Evolutionary conservation across 2,329 filamentous ascomycete genomes (phyloP), one percentile per base, ranked within the genome.

Genomic region (Chaetomiaceae sp.): DNA sequence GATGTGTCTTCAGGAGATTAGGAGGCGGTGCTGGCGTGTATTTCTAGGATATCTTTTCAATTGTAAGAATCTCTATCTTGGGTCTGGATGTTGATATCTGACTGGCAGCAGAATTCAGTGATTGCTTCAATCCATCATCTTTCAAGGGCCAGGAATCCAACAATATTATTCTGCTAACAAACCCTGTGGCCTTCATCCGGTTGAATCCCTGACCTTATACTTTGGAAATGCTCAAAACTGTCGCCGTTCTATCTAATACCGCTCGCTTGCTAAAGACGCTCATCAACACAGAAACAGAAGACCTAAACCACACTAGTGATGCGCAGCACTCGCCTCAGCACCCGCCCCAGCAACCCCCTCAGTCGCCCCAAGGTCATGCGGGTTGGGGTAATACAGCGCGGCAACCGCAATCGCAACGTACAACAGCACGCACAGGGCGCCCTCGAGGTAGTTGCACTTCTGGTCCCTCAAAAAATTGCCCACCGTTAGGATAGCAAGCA

Each of bases 391-490:
- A 63, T 78, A 82, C 58, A 71, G 80, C 1, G 80, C 79, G 1
- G 79, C 80, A 1, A 81, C 78, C 11, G 81, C 81, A 59, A 85
- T 81, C 27, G 79, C 78, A 40, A 83, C 64, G 61, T 84, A 85
- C 5, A 84, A 74, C 42, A 88, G 79, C 17, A 96, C 82, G 60
- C 89, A 89, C 17, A 96, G 78, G 22, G 83, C 80, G 2, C 91
- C 91, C 69, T 96, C 91, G 4, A 96, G 79, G 65, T 95, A 96
- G 66, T 96, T 95, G 57, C 84, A 89, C 76, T 94, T 92, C 61
- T 89, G 84, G 66, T 96, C 91, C 46, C 90, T 79, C 51, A 96
- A 72, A 71, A 96, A 95, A 57, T 90, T 89, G 1, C 91, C 90
- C 34, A 95, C 88, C 0, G 91, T 89, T 38, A 96, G 75, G 63